A percentile compares a stretch with the other conserved stretches of the same genome.
Conservation (phyloP, 768 basidiomycete species). For the Cantharellus anzutake region DNA sequence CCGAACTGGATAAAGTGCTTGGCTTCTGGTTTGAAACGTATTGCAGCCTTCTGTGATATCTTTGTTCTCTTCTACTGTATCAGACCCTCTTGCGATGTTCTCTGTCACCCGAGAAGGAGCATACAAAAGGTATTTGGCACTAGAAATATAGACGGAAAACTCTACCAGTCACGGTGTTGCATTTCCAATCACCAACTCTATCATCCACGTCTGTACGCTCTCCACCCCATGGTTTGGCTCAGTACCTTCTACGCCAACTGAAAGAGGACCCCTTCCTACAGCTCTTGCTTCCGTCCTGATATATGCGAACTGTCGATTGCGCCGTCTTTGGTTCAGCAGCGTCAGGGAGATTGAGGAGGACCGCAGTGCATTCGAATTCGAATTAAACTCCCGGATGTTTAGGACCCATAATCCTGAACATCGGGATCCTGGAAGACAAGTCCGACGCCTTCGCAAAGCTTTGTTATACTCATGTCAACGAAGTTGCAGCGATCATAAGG, state of each 20-base stretch:
- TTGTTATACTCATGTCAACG: too few species aligned
- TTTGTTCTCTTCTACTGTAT: not conserved
- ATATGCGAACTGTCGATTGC: conserved; percentile 57
- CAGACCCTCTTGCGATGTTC: not conserved
- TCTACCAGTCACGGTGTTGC: conserved; percentile 53
- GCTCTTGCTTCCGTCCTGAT: conserved; percentile 48
- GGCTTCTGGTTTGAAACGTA: not conserved
- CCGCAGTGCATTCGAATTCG: conserved; percentile 59
- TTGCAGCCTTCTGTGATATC: not conserved
- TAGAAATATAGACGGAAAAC: not conserved
- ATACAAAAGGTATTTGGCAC: not conserved
- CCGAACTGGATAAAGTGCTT: too few species aligned
- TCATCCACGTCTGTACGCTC: conserved; percentile 47
- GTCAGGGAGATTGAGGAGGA: conserved; percentile 22
- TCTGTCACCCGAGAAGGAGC: not conserved
- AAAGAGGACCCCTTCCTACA: not conserved
- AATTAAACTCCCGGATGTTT: conserved; percentile 26
- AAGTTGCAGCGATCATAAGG: too few species aligned
- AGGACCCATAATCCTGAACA: too few species aligned
- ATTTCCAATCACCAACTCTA: conserved; percentile 61
- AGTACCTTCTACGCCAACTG: not conserved
- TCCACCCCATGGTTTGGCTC: conserved; percentile 21
- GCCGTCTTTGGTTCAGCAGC: conserved; percentile 55
- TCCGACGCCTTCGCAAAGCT: too few species aligned
- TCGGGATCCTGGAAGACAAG: too few species aligned